Evolutionary conservation across 768 basidiomycete species (phyloP), one percentile per base, ranked within the genome.

Genomic region (Paxillus ammoniavirescens): DNA sequence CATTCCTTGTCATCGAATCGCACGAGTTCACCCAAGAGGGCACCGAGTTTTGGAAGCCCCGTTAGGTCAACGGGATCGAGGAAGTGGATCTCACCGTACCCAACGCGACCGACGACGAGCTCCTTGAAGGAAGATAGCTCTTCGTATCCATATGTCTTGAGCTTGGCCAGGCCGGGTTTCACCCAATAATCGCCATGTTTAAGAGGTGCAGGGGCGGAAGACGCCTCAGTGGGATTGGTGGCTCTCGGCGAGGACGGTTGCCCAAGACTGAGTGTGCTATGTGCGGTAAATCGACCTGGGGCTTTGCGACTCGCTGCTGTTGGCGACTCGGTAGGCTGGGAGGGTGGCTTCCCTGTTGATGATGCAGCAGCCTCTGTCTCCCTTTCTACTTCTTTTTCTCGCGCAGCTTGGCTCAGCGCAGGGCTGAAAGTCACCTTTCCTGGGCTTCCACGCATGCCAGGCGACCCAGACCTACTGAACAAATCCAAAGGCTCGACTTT

Each of bases 131-230:
- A 73, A 7, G 82, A 82, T 23, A 98, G 75, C 51, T 92, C 83
- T 58, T 86, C 82, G 64, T 87, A 84, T 17, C 89, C 82, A 23
- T 81, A 75, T 52, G 83, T 81, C 63, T 85, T 83, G 57, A 98
- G 82, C 31, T 79, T 80, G 33, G 80, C 73, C 53, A 98, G 72
- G 50, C 86, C 82, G 12, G 97, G 97, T 58, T 86, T 86, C 52
- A 89, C 83, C 81, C 85, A 98, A 73, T 98, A 99, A 55, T 97
- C 92, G 40, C 95, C 97, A 56, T 93, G 84, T 55, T 85, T 81
- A 14, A 83, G 78, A 47, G 81, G 76, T 15, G 70, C 70, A 17
- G 75, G 60, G 10, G 62, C 31, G 12, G 64, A 49, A 2, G 53
- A 43, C 17, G 47, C 36, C 43, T 67, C 65, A 12, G 57, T 31